Base-by-base conservation (phyloP, 352 stramenopile genomes). In the Pythium scleroteichum region DNA sequence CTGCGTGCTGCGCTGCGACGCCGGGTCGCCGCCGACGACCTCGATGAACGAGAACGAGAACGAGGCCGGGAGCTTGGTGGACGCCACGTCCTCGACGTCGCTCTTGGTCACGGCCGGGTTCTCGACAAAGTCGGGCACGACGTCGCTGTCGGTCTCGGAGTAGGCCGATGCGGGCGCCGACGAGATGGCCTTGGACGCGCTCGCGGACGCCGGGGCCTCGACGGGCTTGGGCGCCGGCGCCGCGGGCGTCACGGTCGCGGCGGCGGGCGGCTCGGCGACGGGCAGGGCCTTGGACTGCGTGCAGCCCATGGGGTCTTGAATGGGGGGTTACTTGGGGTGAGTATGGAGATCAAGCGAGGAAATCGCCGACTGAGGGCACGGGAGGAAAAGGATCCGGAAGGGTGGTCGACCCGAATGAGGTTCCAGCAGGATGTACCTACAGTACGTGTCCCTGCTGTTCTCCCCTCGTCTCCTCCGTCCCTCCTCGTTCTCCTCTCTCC, bases 1-100 rank as follows among this genome's bases (percentile, higher is more conserved):
- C 19, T 60, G 20, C 17, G 40, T 53, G 42, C 24, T 62, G 41
- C 39, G 27, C 59, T 54, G 39, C 32, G 40, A 59, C 9, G 32
- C 5, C 22, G 51, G 52, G 26, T 67, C 52, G 35, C 60, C 40
- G n/a, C 60, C 82, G 33, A 41, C 52, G 7, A 82, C 71, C 54
- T 89, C 76, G 52, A 89, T 89, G 61, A 87, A 89, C 33, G 79
- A 89, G 64, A 89, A 89, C 10, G 77, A 82, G 54, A 89, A 89
- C 59, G 71, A 76, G 51, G 70, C 69, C 32, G 61, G 61, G 22
- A 68, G 29, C 48, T 68, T 68, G 38, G 53, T 68, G 14, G 46
- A 59, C 26, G 47, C 53, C 4, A 51, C 52, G 44, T 62, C 22
- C 32, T 48, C 29, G 29, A 60, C 59, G 50, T 39, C 17, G 53